These are phyloP conservation scores for Elsinoe batatas DNA, from an alignment of 2,329 filamentous ascomycete species.

Conservation along the genomic window DNA sequence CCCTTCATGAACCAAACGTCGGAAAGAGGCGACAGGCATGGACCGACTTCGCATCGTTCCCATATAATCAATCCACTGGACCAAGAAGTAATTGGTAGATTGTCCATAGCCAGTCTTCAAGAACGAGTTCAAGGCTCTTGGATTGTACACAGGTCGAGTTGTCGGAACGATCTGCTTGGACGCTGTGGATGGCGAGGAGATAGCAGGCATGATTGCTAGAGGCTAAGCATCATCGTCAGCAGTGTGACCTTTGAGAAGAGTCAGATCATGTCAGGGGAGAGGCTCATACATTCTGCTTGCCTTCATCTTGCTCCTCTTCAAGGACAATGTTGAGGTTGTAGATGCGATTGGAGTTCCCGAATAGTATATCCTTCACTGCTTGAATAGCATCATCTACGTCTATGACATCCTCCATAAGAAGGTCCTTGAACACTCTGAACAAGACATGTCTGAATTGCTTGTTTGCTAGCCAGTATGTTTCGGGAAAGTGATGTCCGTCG, in stretches of 20 bases:
- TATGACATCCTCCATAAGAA: slow-evolving; percentile 54
- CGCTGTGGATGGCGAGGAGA: background rate
- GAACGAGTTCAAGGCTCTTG: slow-evolving; percentile 24
- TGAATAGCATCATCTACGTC: slow-evolving; percentile 51
- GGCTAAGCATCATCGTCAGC: slow-evolving; percentile 7
- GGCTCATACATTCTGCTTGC: slow-evolving; percentile 6
- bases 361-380: slow-evolving; percentile 59
- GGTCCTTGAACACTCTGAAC: slow-evolving; percentile 57
- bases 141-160: background rate
- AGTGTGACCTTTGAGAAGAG: background rate
- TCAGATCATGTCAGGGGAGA: background rate
- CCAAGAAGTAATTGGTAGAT: slow-evolving; percentile 40
- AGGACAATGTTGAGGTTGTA: slow-evolving; percentile 47
- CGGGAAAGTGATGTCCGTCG: slow-evolving; percentile 69
- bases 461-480: slow-evolving; percentile 65
- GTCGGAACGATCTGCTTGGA: background rate
- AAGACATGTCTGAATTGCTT: slow-evolving; percentile 62
- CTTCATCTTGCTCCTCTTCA: background rate
- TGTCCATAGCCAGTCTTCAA: slow-evolving; percentile 7
- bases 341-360: slow-evolving; percentile 65
- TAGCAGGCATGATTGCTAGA: background rate
- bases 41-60: slow-evolving; percentile 56
- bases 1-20: slow-evolving; percentile 27
- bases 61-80: slow-evolving; percentile 75
- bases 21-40: slow-evolving; percentile 48